Evolutionary conservation across 116 monocot species (phyloP), one percentile per base, ranked within the genome.

Genomic region (Papilionanthe hybrid): DNA sequence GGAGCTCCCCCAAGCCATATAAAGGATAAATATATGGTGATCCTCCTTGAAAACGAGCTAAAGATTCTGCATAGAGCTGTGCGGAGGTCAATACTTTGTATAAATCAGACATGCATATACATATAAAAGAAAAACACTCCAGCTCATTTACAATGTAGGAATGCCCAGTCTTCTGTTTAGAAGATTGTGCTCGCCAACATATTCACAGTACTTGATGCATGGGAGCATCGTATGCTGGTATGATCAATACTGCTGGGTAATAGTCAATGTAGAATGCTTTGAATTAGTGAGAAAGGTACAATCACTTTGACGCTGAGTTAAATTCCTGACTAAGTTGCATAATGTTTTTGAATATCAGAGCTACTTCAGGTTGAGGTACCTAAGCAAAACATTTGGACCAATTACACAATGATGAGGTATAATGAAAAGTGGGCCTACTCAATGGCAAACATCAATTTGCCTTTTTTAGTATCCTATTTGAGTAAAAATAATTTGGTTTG

Each of bases 21-120:
- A 97, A 84, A 79, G 97, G 91, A 72, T 97, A 97, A 44, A 97
- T 92, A 71, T 97, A 97, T 50, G 97, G 97, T 15, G 97, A 94
- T 11, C 97, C 94, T 78, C 92, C 97, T 86, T 86, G 83, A 81
- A 97, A 97, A 77, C 97, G 90, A 77, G 91, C 85, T 32, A 97
- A 80, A 78, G 97, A 94, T 78, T 94, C 96, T 10, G 92, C 84
- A 87, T 97, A 97, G 77, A 94, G 86, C 97, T 97, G 79, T 44
- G 76, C 20, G 29, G 47, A 78, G 22, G 73, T 73, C 43, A 73
- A 72, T 22, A 22, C n/a, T 29, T 3, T 6, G 73, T 41, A 37
- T 69, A 65, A 65, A 65, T 12, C 9, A 65, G 25, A 65, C 27
- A 65, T 25, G 65, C 22, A 65, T 27, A 25, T 65, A 25, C 65